Percentiles rank a stretch among this genome's conserved stretches.
Evolutionary conservation across 1,284 basidiomycete species (phyloP).

Genomic region (Pisolithus thermaeus): DNA sequence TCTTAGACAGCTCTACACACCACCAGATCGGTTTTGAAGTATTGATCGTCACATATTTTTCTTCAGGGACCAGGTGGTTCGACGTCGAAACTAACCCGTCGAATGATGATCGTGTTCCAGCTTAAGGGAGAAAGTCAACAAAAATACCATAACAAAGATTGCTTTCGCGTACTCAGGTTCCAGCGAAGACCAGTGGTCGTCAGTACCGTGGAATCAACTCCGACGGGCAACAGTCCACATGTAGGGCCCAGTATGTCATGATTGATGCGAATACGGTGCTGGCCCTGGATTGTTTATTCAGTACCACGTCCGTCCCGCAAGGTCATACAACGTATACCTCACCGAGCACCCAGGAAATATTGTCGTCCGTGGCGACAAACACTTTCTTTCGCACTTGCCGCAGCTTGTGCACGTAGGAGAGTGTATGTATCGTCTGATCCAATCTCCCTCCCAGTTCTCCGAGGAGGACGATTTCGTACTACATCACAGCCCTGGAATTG

Average conservation of each 20-base stretch:
- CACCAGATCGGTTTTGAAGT: conserved; percentile 87
- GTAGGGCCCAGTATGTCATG: conserved; percentile 76
- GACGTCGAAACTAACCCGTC: conserved; percentile 85
- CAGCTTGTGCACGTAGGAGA: conserved; percentile 82
- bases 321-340: conserved; percentile 43
- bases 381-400: conserved; percentile 56
- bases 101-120: conserved; percentile 64
- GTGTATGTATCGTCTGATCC: conserved; percentile 91
- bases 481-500: conserved; percentile 15
- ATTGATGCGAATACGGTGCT: conserved; percentile 74
- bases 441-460: conserved; percentile 89
- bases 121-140: conserved; percentile 26
- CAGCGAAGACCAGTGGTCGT: conserved; percentile 84
- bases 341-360: conserved; percentile 84
- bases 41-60: conserved; percentile 59
- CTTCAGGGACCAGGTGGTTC: conserved; percentile 74
- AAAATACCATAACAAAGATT: neutral
- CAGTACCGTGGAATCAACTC: conserved; percentile 71
- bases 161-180: conserved; percentile 64
- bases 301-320: neutral
- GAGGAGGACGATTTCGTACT: conserved; percentile 73
- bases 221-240: conserved; percentile 91
- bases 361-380: conserved; percentile 82
- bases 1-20: conserved; percentile 59
- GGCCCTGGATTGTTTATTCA: conserved; percentile 48